Evolutionary conservation across 768 basidiomycete genomes (phyloP), one percentile per base, ranked within the genome.

Genomic region (Auriscalpium orientale): DNA sequence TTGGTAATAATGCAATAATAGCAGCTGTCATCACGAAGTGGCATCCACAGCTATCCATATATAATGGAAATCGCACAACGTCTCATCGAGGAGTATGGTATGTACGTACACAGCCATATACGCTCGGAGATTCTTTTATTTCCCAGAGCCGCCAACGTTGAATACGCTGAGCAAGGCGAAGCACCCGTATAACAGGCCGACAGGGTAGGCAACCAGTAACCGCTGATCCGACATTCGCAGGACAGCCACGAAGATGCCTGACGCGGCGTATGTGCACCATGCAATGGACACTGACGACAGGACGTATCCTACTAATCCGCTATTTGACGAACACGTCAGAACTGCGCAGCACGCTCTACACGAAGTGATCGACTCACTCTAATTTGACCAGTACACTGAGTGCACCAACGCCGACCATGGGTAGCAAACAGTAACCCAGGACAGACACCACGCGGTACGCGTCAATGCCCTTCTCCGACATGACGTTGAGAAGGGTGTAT

Each of bases 201-300:
- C 85, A 11, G 97, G 97, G 71, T 99, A 99, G 61, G 95, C 97
- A 43, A 99, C 94, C 21, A 99, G 81, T 28, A 98, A 75, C 49
- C 95, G 80, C 68, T 99, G 97, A 61, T 95, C 89, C 9, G 91
- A 92, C 91, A 99, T 95, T 60, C 91, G 83, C 51, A 99, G 76
- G 40, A 98, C 94, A 2, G 91, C 88, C 9, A 95, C 92, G 64
- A 99, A 98, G 55, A 99, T 98, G 13, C 87, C 87, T 2, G 91
- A 95, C 11, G 97, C 95, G 7, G 95, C 83, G 66, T 95, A 93
- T 37, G 97, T 97, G 74, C 94, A 98, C 97, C 97, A 99, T 46
- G 91, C 69, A 61, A 99, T 91, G 2, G 89, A 91, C 38, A 95
- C 61, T 13, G 82, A 69, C 2, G 91, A 87, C 3, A 98, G 73